A percentile compares a stretch with the other conserved stretches of the same genome.
These are phyloP conservation scores for Obba rivulosa DNA, from an alignment of 768 basidiomycete genomes.

Conservation along the genomic window DNA sequence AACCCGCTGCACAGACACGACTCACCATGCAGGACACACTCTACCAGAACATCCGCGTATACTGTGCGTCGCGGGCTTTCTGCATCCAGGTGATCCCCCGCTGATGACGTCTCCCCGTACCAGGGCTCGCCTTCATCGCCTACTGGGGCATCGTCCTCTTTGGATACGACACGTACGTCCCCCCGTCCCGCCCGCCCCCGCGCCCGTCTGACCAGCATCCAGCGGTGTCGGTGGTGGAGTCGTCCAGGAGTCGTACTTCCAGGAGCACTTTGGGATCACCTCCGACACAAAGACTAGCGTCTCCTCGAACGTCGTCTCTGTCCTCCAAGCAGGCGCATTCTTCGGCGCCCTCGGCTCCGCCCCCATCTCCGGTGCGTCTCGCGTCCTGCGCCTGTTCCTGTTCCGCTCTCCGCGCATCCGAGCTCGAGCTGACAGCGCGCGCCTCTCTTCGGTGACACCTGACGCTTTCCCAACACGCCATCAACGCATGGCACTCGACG, in stretches of 20 bases:
- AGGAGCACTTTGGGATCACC: conserved; percentile 52
- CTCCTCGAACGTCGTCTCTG: conserved; percentile 83
- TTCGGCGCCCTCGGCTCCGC: conserved; percentile 79
- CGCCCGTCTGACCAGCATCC: conserved; percentile 16
- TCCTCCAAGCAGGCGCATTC: conserved; percentile 84
- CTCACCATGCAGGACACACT: conserved; percentile 7
- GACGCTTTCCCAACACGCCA: neutral
- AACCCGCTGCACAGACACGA: conserved; percentile 13
- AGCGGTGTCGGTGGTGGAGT: conserved; percentile 70
- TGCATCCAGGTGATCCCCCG: neutral
- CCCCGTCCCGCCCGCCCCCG: neutral
- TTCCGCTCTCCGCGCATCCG: too few relatives aligned
- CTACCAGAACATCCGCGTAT: conserved; percentile 60
- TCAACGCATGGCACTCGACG: neutral
- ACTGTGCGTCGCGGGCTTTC: conserved; percentile 38
- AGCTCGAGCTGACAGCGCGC: neutral
- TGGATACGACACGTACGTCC: conserved; percentile 68
- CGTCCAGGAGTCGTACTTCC: conserved; percentile 57
- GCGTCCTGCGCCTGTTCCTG: neutral
- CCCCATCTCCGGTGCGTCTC: conserved; percentile 54
- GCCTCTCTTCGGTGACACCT: neutral
- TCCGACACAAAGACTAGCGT: conserved; percentile 40
- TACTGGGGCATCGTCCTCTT: conserved; percentile 83
- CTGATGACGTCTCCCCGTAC: neutral
- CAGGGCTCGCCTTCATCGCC: conserved; percentile 68